Conservation (phyloP, 2,329 filamentous ascomycete species). For the Arthrobotrys sinensis region DNA sequence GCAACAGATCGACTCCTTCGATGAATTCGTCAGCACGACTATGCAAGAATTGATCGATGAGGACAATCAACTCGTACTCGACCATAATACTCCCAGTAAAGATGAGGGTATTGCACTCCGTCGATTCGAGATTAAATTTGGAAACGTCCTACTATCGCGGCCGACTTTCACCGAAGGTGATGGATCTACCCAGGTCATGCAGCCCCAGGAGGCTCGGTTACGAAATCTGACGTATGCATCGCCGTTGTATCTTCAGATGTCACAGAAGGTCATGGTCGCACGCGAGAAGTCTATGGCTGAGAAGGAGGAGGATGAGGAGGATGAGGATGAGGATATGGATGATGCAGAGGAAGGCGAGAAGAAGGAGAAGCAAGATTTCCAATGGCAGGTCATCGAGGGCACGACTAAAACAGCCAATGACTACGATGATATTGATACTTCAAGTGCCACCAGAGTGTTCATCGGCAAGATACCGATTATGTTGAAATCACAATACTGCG, state of each 20-base stretch:
- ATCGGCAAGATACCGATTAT: conserved; percentile 97
- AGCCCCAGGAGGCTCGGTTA: conserved; percentile 94
- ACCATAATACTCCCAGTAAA: conserved; percentile 84
- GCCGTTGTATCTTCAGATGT: conserved; percentile 90
- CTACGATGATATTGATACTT: conserved; percentile 69
- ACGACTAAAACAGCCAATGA: conserved; percentile 71
- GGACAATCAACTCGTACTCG: conserved; percentile 90
- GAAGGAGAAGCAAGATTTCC: conserved; percentile 65
- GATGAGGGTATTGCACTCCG: conserved; percentile 87
- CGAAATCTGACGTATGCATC: conserved; percentile 96
- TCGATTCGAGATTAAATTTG: conserved; percentile 95
- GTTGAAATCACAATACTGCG: conserved; percentile 97
- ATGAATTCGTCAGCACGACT: conserved; percentile 94
- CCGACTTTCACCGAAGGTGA: conserved; percentile 95
- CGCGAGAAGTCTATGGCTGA: conserved; percentile 75
- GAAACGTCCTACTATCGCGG: conserved; percentile 87
- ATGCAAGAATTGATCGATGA: conserved; percentile 96
- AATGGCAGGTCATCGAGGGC: conserved; percentile 63
- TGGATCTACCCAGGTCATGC: conserved; percentile 85
- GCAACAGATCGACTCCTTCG: conserved; percentile 97
- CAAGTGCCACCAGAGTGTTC: conserved; percentile 74
- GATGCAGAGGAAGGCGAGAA: conserved; percentile 65
- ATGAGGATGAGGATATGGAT: conserved; percentile 70
- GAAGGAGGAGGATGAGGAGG: conserved; percentile 80
- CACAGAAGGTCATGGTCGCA: conserved; percentile 85